Conservation (phyloP, 495 filamentous ascomycete species). For the Daldinia vernicosa region DNA sequence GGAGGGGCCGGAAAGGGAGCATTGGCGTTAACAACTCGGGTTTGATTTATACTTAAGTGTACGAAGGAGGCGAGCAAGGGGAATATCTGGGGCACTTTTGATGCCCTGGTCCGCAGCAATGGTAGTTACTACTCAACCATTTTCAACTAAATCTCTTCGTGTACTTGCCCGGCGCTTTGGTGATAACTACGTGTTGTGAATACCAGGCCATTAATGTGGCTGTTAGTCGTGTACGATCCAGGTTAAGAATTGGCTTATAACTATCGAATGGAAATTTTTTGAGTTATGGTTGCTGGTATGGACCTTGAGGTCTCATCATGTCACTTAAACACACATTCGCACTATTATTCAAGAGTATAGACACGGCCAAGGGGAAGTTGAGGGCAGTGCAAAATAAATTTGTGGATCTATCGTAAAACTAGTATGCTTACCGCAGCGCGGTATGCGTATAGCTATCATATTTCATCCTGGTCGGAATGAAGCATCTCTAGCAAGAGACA, state of each 20-base stretch:
- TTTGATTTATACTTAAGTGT: slow-evolving; percentile 4
- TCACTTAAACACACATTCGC: not conserved
- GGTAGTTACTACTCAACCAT: slow-evolving; percentile 8
- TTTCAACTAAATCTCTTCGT: not conserved
- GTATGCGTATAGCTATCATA: slow-evolving; percentile 14
- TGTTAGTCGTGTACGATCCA: not conserved
- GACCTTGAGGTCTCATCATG: not conserved
- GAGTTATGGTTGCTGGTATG: not conserved
- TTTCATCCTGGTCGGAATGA: slow-evolving; percentile 17
- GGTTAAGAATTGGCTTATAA: not conserved
- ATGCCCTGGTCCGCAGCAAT: slow-evolving; percentile 13
- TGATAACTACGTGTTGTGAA: not conserved
- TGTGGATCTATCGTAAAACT: slow-evolving; percentile 39
- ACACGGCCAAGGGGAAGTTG: not conserved
- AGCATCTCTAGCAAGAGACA: slow-evolving; percentile 13
- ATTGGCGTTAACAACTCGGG: slow-evolving; percentile 34
- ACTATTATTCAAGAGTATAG: not conserved
- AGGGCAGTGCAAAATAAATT: slow-evolving; percentile 28
- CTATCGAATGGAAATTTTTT: no score
- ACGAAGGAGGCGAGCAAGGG: not conserved
- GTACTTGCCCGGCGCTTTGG: not conserved
- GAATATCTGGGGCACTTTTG: not conserved
- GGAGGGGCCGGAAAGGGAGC: slow-evolving; percentile 16
- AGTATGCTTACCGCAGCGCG: slow-evolving; percentile 20
- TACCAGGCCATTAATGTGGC: not conserved